These are phyloP conservation scores for Zymoseptoria crescenta DNA, from an alignment of 2,329 filamentous ascomycete species.

Conservation along the genomic window DNA sequence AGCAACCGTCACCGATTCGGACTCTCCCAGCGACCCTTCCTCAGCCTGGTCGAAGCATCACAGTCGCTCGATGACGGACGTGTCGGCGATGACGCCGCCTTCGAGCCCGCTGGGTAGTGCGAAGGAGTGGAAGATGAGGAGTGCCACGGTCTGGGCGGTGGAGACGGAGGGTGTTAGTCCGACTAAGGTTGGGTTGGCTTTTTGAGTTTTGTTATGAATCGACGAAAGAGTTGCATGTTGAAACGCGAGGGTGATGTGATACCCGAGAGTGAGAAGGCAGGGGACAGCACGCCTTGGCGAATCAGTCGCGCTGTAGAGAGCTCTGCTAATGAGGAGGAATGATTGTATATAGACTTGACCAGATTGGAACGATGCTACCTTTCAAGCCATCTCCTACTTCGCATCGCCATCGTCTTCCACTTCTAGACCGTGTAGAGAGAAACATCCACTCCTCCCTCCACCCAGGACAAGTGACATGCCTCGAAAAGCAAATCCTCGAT, in stretches of 20 bases:
- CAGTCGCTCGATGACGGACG: constrained; percentile 21
- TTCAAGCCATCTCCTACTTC: neutral
- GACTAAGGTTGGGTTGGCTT: constrained; percentile 13
- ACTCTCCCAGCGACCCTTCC: constrained; percentile 16
- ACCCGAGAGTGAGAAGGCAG: neutral
- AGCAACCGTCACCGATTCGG: constrained; percentile 18
- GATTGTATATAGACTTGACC: neutral
- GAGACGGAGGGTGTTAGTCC: constrained; percentile 2
- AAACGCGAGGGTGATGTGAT: neutral
- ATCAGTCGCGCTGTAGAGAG: neutral
- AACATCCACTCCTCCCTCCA: neutral
- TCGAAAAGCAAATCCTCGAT: neutral
- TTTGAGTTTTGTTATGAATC: constrained; percentile 2
- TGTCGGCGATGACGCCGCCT: constrained; percentile 9
- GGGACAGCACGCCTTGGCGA: neutral
- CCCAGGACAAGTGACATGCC: too few relatives aligned
- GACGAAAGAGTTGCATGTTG: neutral
- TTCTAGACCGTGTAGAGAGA: neutral
- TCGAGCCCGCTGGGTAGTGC: constrained; percentile 10
- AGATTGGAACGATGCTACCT: neutral
- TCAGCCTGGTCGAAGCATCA: constrained; percentile 21
- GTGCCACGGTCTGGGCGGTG: constrained; percentile 1
- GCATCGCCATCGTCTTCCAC: neutral
- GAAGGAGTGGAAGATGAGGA: constrained; percentile 2
- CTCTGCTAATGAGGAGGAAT: neutral